phyloP scores from a whole-genome alignment of 768 basidiomycete species.

The Calocera viscosa region DNA sequence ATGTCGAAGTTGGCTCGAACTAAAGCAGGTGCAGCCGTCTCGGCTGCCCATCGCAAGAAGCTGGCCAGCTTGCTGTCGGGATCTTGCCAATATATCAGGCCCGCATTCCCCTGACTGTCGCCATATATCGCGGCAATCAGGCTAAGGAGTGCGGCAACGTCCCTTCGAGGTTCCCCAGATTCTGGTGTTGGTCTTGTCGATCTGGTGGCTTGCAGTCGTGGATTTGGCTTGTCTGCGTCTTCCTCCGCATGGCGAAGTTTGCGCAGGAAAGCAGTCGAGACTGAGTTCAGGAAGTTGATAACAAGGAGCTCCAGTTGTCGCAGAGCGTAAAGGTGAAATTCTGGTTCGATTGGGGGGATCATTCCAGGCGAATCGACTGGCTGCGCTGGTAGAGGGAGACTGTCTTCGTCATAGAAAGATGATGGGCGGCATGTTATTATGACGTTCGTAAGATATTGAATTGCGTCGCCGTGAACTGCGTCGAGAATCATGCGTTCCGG shows the following conservation, averaged over 20 bases:
- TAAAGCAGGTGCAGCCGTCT: constrained; percentile 58
- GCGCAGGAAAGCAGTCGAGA: constrained; percentile 23
- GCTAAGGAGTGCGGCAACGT: constrained; percentile 71
- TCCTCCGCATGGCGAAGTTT: constrained; percentile 78
- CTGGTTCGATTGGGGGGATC: constrained; percentile 21
- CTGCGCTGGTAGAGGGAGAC: constrained; percentile 24
- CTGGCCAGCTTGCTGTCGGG: constrained; percentile 45
- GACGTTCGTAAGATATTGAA: constrained; percentile 53
- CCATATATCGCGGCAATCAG: constrained; percentile 74
- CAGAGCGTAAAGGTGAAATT: constrained; percentile 46
- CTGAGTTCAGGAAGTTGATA: constrained; percentile 35
- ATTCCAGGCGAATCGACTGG: constrained; percentile 17
- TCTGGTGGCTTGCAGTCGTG: constrained; percentile 38
- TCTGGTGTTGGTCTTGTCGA: constrained; percentile 21
- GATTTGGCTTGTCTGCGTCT: constrained; percentile 56
- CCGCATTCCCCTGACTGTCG: constrained; percentile 58
- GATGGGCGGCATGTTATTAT: constrained; percentile 25
- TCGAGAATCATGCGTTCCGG: constrained; percentile 72
- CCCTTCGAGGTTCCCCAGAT: constrained; percentile 49
- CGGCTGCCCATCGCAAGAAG: constrained; percentile 83
- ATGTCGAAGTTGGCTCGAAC: constrained; percentile 76
- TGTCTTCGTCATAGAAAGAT: constrained; percentile 20
- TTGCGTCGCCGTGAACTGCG: constrained; percentile 72
- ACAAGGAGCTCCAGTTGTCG: constrained; percentile 58
- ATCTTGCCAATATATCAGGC: constrained; percentile 72